Evolutionary conservation across 2,329 filamentous ascomycete genomes (phyloP).

Genomic region (Apiospora aurea): DNA sequence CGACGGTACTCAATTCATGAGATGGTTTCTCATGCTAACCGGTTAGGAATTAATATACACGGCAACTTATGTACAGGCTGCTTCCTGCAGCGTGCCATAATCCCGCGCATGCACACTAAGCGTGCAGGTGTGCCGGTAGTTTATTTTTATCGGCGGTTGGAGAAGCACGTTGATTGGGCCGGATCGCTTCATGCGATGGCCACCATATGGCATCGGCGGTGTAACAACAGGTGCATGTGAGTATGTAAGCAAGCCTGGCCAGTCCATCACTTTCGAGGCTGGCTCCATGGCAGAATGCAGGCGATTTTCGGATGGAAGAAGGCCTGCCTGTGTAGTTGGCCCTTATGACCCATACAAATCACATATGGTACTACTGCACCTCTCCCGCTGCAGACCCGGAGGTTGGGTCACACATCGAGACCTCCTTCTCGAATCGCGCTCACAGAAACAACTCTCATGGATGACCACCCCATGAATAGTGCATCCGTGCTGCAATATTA

Average conservation of each 20-base stretch:
- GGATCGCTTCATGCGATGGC: conserved; percentile 26
- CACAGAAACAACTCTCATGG: background rate
- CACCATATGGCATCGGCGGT: conserved; percentile 26
- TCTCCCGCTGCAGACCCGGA: conserved; percentile 17
- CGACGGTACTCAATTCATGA: background rate
- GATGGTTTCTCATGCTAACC: background rate
- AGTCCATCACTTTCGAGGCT: background rate
- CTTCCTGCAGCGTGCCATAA: conserved; percentile 10
- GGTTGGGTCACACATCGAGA: background rate
- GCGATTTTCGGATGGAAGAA: background rate
- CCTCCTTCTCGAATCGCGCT: conserved; percentile 7
- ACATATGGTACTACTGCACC: conserved; percentile 7
- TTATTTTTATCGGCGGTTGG: conserved; percentile 35
- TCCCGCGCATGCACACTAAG: background rate
- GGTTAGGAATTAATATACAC: background rate
- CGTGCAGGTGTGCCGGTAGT: conserved; percentile 22
- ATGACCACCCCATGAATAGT: background rate
- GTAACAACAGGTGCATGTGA: background rate
- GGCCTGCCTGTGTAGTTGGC: background rate
- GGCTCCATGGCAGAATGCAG: background rate
- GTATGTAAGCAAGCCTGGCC: conserved; percentile 3
- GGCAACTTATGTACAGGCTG: background rate
- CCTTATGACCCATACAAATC: background rate
- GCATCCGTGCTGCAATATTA: background rate
- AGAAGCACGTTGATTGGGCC: conserved; percentile 36